Evolutionary conservation across 192 early-diverging fungal genomes (phyloP).

Genomic region (Podila epigama): DNA sequence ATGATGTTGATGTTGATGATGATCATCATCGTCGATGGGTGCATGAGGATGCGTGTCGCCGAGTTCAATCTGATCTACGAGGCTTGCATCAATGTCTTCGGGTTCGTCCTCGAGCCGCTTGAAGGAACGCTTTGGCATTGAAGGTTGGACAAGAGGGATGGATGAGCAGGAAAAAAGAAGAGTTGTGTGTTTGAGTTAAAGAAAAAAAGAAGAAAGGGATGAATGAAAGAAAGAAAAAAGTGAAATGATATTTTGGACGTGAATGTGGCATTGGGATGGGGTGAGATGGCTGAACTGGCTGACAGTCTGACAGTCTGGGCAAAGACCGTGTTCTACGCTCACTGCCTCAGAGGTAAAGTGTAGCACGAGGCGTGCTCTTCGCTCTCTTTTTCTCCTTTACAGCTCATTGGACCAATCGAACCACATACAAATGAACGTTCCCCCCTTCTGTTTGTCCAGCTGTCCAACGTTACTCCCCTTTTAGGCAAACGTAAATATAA

Average conservation of each 20-base stretch:
- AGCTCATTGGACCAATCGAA: too few relatives aligned
- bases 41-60: background rate
- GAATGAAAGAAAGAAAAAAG: background rate
- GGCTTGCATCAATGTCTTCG: slow-evolving; percentile 13
- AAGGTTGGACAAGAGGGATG: background rate
- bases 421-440: too few relatives aligned
- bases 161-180: background rate
- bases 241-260: background rate
- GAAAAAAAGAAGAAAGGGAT: background rate
- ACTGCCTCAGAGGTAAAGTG: too few relatives aligned
- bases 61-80: slow-evolving; percentile 15
- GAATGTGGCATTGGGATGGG: background rate
- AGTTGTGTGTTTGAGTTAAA: background rate
- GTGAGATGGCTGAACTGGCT: too few relatives aligned
- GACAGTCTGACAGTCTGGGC: too few relatives aligned
- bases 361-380: too few relatives aligned
- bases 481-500: too few relatives aligned
- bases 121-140: slow-evolving; percentile 14
- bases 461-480: too few relatives aligned
- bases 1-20: background rate
- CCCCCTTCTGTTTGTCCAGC: too few relatives aligned
- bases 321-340: too few relatives aligned
- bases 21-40: background rate
- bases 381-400: too few relatives aligned
- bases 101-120: slow-evolving; percentile 20